These are phyloP conservation scores for Alnus glutinosa DNA, from an alignment of 306 rosid genomes.

Conservation along the genomic window DNA sequence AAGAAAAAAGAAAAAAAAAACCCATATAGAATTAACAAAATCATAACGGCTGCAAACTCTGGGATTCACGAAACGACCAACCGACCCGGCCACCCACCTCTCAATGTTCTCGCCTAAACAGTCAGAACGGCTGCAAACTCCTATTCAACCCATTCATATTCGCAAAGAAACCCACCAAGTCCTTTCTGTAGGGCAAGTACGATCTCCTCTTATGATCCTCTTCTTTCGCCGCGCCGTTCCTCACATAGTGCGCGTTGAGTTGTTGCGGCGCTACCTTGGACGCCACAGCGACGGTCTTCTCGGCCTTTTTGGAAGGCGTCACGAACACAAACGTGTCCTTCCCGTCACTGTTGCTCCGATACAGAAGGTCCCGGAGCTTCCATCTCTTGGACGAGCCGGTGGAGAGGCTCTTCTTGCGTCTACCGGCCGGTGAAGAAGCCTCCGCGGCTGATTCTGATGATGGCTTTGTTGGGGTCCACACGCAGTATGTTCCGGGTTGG, in stretches of 20 bases:
- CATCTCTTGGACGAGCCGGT: constrained; percentile 65
- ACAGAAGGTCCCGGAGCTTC: constrained; percentile 62
- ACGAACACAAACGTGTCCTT: constrained; percentile 36
- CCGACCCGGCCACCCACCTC: not conserved
- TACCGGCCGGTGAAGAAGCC: not conserved
- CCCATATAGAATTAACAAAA: no score
- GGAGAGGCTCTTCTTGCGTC: constrained; percentile 55
- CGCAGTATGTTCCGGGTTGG: constrained; percentile 55
- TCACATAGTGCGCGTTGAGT: not conserved
- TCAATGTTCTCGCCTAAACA: not conserved
- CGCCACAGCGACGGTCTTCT: constrained; percentile 11
- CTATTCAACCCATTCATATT: constrained; percentile 52
- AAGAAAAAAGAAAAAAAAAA: not conserved
- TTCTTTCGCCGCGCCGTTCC: not conserved
- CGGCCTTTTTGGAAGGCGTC: constrained; percentile 24
- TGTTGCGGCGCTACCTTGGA: not conserved
- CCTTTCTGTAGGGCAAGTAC: constrained; percentile 47
- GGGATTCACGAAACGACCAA: not conserved
- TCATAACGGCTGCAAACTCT: not conserved
- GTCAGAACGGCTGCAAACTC: constrained; percentile 52
- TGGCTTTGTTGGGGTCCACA: constrained; percentile 52
- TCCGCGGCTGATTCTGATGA: not conserved
- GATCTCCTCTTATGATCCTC: constrained; percentile 42
- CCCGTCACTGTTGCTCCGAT: constrained; percentile 54
- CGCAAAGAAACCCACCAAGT: constrained; percentile 50